Conservation (phyloP, 768 basidiomycete genomes). For the Russula vinacea region DNA sequence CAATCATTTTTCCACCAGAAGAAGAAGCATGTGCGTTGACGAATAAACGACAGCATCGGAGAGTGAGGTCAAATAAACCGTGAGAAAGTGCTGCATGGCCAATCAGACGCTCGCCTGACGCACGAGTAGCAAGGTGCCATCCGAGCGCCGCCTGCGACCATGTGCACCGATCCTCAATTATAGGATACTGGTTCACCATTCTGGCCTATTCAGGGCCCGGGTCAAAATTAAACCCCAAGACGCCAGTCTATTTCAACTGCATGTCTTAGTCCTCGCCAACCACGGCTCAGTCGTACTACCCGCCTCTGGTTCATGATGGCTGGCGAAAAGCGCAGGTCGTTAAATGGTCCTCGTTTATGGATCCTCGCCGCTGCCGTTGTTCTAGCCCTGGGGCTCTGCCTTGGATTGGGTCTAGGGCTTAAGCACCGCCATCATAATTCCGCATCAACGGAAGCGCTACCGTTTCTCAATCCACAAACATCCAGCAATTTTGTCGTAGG, state of each 20-base stretch:
- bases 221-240: background rate
- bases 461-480: conserved; percentile 7
- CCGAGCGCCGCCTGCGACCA: background rate
- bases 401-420: conserved; percentile 32
- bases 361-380: conserved; percentile 15
- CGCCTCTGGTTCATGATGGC: conserved; percentile 6
- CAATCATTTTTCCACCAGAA: no score
- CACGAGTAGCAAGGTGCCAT: conserved; percentile 1
- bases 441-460: conserved; percentile 12
- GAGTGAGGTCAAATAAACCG: no score
- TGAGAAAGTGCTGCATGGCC: background rate
- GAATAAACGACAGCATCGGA: no score
- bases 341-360: background rate
- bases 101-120: background rate
- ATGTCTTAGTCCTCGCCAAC: background rate
- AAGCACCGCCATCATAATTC: conserved; percentile 19
- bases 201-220: background rate
- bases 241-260: background rate
- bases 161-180: background rate
- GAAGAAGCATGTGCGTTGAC: background rate
- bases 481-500: conserved; percentile 26
- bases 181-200: background rate
- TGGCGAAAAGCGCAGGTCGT: background rate
- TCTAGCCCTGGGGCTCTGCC: conserved; percentile 31
- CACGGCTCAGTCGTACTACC: background rate